Conservation (phyloP, 2,329 filamentous ascomycete species). For the Ophiocordyceps polyrhachis-furcata region DNA sequence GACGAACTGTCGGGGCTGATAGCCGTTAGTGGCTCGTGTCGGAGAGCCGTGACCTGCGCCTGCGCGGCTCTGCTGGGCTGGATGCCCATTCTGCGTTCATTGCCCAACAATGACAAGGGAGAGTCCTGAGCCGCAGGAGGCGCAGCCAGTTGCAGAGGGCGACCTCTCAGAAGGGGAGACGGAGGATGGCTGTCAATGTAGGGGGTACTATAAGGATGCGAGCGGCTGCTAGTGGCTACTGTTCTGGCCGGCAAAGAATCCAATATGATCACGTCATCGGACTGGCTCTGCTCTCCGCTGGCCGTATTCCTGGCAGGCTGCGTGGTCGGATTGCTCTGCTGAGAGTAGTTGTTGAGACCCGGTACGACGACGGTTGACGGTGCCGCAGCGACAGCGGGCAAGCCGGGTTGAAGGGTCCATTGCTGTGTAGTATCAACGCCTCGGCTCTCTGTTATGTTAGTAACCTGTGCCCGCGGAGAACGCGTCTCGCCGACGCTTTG, state of each 20-base stretch:
- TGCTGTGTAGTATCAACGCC: not conserved
- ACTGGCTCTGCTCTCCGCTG: constrained; percentile 21
- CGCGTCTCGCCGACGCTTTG: not conserved
- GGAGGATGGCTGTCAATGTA: constrained; percentile 19
- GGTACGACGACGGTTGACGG: constrained; percentile 8
- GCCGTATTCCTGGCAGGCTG: constrained; percentile 14
- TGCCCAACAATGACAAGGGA: constrained; percentile 30
- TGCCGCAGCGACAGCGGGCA: constrained; percentile 2
- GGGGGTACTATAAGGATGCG: constrained; percentile 6
- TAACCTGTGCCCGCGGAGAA: not conserved
- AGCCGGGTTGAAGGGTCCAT: constrained; percentile 3
- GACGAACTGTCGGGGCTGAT: constrained; percentile 44
- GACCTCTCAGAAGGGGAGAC: constrained; percentile 50
- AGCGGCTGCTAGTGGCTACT: constrained; percentile 3
- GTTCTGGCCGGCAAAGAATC: constrained; percentile 7
- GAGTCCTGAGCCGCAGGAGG: constrained; percentile 58
- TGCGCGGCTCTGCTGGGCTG: constrained; percentile 12
- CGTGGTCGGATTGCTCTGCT: constrained; percentile 3
- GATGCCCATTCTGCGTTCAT: constrained; percentile 6
- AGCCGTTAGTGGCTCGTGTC: constrained; percentile 25
- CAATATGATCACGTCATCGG: constrained; percentile 18
- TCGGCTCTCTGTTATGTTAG: not conserved
- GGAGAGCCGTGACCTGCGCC: constrained; percentile 38
- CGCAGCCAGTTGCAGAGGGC: constrained; percentile 54
- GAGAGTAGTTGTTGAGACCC: constrained; percentile 13